These are phyloP conservation scores for Tephrocybe rancida DNA, from an alignment of 768 basidiomycete species.

Conservation along the genomic window DNA sequence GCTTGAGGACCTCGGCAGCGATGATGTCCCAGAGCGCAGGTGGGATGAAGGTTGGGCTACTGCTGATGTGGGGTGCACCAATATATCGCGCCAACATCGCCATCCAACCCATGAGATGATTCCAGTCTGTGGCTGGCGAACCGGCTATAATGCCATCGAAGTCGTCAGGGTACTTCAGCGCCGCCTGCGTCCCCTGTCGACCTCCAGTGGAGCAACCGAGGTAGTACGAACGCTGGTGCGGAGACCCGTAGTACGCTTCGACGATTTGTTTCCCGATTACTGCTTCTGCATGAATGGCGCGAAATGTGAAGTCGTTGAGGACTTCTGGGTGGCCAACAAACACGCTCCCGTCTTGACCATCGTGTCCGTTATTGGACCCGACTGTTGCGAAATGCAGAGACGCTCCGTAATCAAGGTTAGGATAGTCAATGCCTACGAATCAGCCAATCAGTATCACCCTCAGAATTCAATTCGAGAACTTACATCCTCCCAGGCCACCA, in stretches of 20 bases:
- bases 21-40: conserved; percentile 5
- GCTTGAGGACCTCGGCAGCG: conserved; percentile 11
- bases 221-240: conserved; percentile 13
- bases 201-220: conserved; percentile 18
- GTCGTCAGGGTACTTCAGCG: conserved; percentile 14
- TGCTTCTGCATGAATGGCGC: conserved; percentile 8
- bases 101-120: conserved; percentile 4
- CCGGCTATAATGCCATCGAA: conserved; percentile 18
- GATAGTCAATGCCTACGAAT: conserved; percentile 2
- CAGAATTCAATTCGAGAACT: background rate
- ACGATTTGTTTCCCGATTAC: conserved; percentile 12
- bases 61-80: background rate
- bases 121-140: conserved; percentile 1
- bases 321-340: conserved; percentile 8
- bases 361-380: conserved; percentile 9
- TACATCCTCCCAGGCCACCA: conserved; percentile 6
- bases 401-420: conserved; percentile 6
- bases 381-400: conserved; percentile 8
- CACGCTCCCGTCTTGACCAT: background rate
- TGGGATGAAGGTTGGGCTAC: conserved; percentile 4
- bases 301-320: conserved; percentile 14
- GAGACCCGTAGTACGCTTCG: conserved; percentile 10
- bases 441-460: background rate
- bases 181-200: conserved; percentile 15
- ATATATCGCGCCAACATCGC: conserved; percentile 1